Evolutionary conservation across 2,329 filamentous ascomycete species (phyloP).

Genomic region (Colletotrichum aenigma): DNA sequence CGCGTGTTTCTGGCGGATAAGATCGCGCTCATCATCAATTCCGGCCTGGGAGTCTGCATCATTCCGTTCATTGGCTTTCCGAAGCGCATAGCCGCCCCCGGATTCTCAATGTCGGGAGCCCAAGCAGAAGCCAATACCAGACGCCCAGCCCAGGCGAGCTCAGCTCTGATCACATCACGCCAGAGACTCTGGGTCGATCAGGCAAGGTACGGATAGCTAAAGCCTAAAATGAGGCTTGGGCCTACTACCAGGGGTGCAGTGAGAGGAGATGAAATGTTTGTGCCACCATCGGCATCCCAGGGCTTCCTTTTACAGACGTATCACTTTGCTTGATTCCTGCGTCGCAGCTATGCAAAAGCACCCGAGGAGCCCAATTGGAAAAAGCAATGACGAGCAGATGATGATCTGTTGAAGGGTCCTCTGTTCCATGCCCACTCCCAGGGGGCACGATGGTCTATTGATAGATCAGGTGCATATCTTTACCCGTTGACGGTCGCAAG

Average conservation of each 20-base stretch:
- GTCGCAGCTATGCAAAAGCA: background rate
- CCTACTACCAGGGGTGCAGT: background rate
- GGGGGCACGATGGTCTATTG: background rate
- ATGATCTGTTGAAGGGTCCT: background rate
- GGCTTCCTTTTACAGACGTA: background rate
- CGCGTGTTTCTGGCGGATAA: background rate
- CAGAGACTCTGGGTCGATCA: background rate
- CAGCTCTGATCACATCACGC: background rate
- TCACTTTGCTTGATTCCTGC: background rate
- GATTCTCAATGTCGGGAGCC: background rate
- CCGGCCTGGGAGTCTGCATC: background rate
- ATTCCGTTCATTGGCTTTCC: background rate
- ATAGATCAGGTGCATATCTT: background rate
- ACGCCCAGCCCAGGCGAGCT: background rate
- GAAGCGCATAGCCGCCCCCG: conserved; percentile 14
- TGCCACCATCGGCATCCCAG: background rate
- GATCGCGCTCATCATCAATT: background rate
- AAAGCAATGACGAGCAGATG: background rate
- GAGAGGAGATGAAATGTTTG: background rate
- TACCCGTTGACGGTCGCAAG: background rate
- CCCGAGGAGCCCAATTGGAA: background rate
- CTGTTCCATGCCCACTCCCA: background rate
- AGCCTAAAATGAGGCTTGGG: background rate
- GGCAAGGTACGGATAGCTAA: background rate
- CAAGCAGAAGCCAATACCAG: background rate